A percentile compares a stretch with the other conserved stretches of the same genome.
phyloP scores from a whole-genome alignment of 2,329 filamentous ascomycete species.

The Didymella arachidicola region DNA sequence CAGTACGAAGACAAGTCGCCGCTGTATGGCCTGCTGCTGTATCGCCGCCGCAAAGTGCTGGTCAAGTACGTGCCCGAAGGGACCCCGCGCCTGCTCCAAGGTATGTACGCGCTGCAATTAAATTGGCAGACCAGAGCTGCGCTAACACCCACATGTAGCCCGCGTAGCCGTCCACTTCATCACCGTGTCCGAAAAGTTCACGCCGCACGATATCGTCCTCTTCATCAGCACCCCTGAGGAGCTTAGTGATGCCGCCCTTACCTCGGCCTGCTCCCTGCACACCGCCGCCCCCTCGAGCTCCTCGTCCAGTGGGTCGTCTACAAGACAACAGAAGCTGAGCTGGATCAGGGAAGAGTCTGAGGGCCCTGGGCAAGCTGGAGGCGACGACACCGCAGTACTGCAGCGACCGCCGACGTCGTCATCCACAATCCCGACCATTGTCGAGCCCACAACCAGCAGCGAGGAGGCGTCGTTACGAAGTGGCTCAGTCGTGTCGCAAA shows the following conservation, averaged over 20 bases:
- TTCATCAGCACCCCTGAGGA: conserved; percentile 77
- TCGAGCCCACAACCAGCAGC: conserved; percentile 26
- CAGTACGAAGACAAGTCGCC: conserved; percentile 85
- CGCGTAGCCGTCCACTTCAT: conserved; percentile 77
- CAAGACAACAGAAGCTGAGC: conserved; percentile 78
- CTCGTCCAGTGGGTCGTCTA: conserved; percentile 81
- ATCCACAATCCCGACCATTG: conserved; percentile 35
- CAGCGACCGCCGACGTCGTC: conserved; percentile 34
- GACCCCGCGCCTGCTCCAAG: conserved; percentile 90
- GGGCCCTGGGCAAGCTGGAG: conserved; percentile 62
- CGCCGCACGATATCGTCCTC: conserved; percentile 86
- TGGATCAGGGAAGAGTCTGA: conserved; percentile 95
- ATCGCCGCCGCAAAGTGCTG: conserved; percentile 86
- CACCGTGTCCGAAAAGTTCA: conserved; percentile 71
- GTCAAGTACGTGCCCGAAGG: conserved; percentile 92
- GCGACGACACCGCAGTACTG: conserved; percentile 25
- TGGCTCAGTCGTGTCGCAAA: conserved; percentile 24
- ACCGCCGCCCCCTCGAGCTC: conserved; percentile 85
- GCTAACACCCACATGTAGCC: conserved; percentile 62
- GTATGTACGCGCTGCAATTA: conserved; percentile 57
- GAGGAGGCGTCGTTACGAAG: conserved; percentile 21
- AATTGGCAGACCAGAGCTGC: background rate
- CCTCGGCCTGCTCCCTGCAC: conserved; percentile 87
- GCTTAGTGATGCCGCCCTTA: conserved; percentile 86
- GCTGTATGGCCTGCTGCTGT: conserved; percentile 89